Evolutionary conservation across 176 grass and related monocot genomes (phyloP).

Genomic region (Cocos nucifera): DNA sequence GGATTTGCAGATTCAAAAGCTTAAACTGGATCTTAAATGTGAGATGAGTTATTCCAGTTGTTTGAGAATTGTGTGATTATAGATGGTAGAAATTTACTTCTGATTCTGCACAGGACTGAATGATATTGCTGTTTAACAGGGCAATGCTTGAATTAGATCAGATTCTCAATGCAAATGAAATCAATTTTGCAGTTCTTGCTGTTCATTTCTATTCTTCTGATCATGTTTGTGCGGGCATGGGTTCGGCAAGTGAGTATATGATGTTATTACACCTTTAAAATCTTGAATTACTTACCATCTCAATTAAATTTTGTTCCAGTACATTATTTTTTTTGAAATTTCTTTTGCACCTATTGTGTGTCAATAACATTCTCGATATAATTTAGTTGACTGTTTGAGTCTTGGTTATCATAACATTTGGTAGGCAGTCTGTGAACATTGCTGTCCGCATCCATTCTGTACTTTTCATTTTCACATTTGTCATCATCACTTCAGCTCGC

Average conservation of each 20-base stretch:
- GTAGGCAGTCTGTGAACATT: no score
- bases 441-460: no score
- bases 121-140: constrained; percentile 36
- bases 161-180: constrained; percentile 92
- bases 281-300: background rate
- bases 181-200: constrained; percentile 96
- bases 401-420: no score
- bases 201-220: constrained; percentile 65
- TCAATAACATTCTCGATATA: no score
- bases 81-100: no score
- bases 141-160: constrained; percentile 93
- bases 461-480: no score
- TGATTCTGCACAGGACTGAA: constrained; percentile 5
- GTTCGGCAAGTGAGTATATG: constrained; percentile 56
- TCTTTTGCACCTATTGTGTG: no score
- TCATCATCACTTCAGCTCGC: no score
- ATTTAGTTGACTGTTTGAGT: no score
- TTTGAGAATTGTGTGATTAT: background rate
- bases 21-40: constrained; percentile 90
- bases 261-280: background rate
- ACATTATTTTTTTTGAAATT: no score
- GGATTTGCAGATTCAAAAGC: constrained; percentile 85
- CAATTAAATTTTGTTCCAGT: background rate
- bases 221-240: constrained; percentile 64
- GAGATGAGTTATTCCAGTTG: constrained; percentile 28